Conservation (phyloP, 768 basidiomycete genomes). For the Boletus sp. region DNA sequence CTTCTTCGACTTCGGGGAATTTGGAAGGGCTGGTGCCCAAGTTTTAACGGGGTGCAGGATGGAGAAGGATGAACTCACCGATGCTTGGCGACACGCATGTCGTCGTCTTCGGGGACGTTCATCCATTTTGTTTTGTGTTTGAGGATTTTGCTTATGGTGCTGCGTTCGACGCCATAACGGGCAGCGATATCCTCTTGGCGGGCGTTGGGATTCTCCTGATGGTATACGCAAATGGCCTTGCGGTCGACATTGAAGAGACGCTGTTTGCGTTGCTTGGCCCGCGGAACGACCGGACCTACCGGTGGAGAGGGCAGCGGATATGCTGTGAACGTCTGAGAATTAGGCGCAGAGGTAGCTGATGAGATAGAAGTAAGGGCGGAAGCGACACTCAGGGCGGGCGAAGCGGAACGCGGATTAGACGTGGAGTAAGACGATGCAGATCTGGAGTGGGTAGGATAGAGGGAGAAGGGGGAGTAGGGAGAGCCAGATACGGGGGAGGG, state of each 20-base stretch:
- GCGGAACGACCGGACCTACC: conserved; percentile 31
- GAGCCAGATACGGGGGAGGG: conserved; percentile 47
- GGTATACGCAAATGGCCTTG: conserved; percentile 70
- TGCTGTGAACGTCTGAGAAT: conserved; percentile 30
- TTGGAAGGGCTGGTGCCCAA: conserved; percentile 60
- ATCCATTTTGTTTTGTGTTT: conserved; percentile 85
- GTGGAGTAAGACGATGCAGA: conserved; percentile 43
- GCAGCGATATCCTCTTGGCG: conserved; percentile 85
- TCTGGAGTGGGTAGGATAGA: conserved; percentile 45
- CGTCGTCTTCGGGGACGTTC: conserved; percentile 58
- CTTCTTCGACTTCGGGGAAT: conserved; percentile 73
- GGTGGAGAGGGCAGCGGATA: conserved; percentile 31
- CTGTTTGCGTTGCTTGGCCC: conserved; percentile 62
- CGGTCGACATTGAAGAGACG: conserved; percentile 75
- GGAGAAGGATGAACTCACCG: conserved; percentile 42
- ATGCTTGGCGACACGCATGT: conserved; percentile 63
- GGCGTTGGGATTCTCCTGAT: conserved; percentile 58
- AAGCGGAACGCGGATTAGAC: conserved; percentile 53
- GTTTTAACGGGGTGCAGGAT: conserved; percentile 10
- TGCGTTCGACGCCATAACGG: conserved; percentile 77
- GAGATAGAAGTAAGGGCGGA: conserved; percentile 56
- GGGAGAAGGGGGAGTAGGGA: conserved; percentile 45
- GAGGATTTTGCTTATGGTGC: conserved; percentile 92
- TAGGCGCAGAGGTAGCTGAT: conserved; percentile 34
- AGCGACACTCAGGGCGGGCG: conserved; percentile 60